phyloP scores from a whole-genome alignment of 164 flowering plant species.

The Tetracentron sinense region DNA sequence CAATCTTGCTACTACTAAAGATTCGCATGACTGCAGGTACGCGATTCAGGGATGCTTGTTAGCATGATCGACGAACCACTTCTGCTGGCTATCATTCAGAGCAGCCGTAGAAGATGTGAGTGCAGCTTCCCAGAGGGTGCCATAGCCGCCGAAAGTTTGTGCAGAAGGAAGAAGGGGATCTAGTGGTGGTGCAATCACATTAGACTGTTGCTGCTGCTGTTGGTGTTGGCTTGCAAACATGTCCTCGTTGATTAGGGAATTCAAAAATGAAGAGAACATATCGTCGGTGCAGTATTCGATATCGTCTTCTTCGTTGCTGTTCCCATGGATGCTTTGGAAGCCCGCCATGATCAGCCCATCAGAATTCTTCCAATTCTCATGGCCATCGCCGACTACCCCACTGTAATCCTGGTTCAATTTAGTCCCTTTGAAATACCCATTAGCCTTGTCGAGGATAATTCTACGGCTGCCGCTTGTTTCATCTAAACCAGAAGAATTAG shows the following conservation, averaged over 20 bases:
- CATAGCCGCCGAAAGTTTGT: background rate
- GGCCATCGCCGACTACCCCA: background rate
- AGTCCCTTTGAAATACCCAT: background rate
- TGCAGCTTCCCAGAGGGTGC: background rate
- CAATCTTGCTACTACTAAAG: no score
- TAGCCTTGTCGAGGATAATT: background rate
- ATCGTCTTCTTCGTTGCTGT: slow-evolving; percentile 18
- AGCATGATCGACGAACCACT: background rate
- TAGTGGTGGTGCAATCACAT: slow-evolving; percentile 1
- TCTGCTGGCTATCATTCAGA: background rate
- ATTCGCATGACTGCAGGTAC: background rate
- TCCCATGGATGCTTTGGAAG: background rate
- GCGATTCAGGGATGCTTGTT: background rate
- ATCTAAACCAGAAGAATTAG: background rate
- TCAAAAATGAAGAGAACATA: slow-evolving; percentile 43
- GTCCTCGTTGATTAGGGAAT: slow-evolving; percentile 41
- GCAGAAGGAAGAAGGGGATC: background rate
- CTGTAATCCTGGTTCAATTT: background rate
- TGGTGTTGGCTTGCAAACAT: background rate
- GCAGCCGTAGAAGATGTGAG: background rate
- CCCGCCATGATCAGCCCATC: slow-evolving; percentile 3
- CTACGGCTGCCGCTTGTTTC: background rate
- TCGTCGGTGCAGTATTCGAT: slow-evolving; percentile 29
- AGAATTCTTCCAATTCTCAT: background rate
- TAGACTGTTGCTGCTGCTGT: background rate